phyloP scores from a whole-genome alignment of 768 basidiomycete genomes.

The Suillus tomentosus region DNA sequence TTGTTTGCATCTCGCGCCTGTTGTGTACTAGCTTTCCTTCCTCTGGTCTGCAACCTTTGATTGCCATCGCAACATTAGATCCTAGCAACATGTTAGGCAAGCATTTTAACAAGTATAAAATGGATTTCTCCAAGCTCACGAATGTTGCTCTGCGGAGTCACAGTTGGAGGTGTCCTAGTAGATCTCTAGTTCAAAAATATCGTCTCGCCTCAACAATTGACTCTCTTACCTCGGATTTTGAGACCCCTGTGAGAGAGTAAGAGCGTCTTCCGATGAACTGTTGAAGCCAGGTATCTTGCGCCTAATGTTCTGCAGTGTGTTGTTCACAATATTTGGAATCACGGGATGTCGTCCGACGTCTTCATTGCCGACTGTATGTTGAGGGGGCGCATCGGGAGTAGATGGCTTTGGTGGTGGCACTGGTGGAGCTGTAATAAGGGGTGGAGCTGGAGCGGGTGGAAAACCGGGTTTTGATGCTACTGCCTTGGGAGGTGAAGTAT shows the following conservation, averaged over 20 bases:
- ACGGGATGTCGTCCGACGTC: conserved; percentile 3
- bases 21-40: conserved; percentile 61
- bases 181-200: neutral
- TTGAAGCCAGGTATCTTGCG: conserved; percentile 27
- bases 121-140: conserved; percentile 29
- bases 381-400: neutral
- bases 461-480: neutral
- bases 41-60: conserved; percentile 73
- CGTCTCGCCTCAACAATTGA: neutral
- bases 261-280: conserved; percentile 12
- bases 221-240: conserved; percentile 3
- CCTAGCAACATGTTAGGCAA: conserved; percentile 19
- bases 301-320: conserved; percentile 28
- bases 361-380: conserved; percentile 11
- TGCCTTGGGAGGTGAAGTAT: conserved; percentile 8
- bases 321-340: conserved; percentile 15
- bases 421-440: conserved; percentile 13
- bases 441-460: conserved; percentile 14
- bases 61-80: conserved; percentile 73
- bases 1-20: conserved; percentile 64
- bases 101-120: conserved; percentile 3
- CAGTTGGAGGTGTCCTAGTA: conserved; percentile 25
- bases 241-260: neutral
- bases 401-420: conserved; percentile 11
- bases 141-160: conserved; percentile 47